These are phyloP conservation scores for Wickerhamomyces sp. DNA, from an alignment of 1,139 yeast genomes.

Conservation along the genomic window DNA sequence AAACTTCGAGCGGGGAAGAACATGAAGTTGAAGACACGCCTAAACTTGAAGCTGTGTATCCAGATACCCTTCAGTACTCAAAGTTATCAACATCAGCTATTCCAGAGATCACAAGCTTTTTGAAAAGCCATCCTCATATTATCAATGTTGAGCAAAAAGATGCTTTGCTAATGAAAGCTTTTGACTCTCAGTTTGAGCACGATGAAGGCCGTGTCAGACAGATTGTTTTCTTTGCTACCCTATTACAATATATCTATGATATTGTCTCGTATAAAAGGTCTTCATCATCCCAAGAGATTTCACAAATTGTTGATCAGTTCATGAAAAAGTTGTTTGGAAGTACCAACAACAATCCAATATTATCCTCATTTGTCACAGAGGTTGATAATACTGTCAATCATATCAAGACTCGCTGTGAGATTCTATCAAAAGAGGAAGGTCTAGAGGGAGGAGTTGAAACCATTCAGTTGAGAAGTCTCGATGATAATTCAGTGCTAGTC, in stretches of 20 bases:
- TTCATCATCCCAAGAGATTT: conserved; percentile 31
- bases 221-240: conserved; percentile 72
- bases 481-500: conserved; percentile 71
- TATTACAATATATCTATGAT: conserved; percentile 73
- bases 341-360: conserved; percentile 50
- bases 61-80: conserved; percentile 66
- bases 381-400: conserved; percentile 68
- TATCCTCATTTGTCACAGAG: conserved; percentile 65
- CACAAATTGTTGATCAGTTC: conserved; percentile 63
- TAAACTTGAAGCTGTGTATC: conserved; percentile 44
- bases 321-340: conserved; percentile 56
- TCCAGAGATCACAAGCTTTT: conserved; percentile 43
- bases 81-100: conserved; percentile 47
- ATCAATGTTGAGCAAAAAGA: conserved; percentile 85
- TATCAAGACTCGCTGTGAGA: conserved; percentile 66
- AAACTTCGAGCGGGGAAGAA: background rate
- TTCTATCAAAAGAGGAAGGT: conserved; percentile 42
- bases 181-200: conserved; percentile 70
- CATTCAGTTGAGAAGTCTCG: conserved; percentile 84
- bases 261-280: conserved; percentile 43
- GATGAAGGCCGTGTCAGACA: conserved; percentile 49
- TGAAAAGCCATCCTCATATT: conserved; percentile 55
- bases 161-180: conserved; percentile 88
- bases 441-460: conserved; percentile 38
- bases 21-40: conserved; percentile 19